Evolutionary conservation across 306 rosid genomes (phyloP).

Genomic region (Inga leiocalycina): DNA sequence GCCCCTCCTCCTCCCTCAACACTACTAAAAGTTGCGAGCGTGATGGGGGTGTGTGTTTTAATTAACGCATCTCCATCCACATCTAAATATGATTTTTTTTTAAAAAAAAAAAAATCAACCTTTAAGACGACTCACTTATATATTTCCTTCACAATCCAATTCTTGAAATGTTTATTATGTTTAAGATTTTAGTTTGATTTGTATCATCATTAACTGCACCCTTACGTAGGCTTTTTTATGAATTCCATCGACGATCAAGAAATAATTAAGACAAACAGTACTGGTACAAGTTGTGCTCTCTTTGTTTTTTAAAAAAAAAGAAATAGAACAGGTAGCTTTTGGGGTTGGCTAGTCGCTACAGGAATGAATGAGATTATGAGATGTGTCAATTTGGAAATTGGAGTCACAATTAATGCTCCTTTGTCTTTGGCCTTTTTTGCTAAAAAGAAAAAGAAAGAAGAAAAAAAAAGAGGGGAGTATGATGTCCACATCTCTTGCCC

Average conservation of each 20-base stretch:
- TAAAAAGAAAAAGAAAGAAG: neutral
- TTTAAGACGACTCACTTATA: neutral
- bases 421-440: neutral
- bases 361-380: neutral
- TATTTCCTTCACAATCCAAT: neutral
- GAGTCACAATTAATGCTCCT: neutral
- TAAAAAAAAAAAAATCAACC: neutral
- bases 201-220: neutral
- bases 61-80: neutral
- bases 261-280: neutral
- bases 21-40: neutral
- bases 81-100: neutral
- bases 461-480: neutral
- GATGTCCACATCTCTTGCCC: conserved; percentile 7
- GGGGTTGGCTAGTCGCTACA: neutral
- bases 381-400: neutral
- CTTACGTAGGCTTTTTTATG: neutral
- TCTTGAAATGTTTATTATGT: neutral
- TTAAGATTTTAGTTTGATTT: neutral
- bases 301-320: neutral
- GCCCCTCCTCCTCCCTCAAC: neutral
- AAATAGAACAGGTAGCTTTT: neutral
- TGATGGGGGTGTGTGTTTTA: neutral
- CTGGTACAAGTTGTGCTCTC: neutral
- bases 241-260: neutral